phyloP scores from a whole-genome alignment of 495 filamentous ascomycete species.

The Aspergillus steynii region DNA sequence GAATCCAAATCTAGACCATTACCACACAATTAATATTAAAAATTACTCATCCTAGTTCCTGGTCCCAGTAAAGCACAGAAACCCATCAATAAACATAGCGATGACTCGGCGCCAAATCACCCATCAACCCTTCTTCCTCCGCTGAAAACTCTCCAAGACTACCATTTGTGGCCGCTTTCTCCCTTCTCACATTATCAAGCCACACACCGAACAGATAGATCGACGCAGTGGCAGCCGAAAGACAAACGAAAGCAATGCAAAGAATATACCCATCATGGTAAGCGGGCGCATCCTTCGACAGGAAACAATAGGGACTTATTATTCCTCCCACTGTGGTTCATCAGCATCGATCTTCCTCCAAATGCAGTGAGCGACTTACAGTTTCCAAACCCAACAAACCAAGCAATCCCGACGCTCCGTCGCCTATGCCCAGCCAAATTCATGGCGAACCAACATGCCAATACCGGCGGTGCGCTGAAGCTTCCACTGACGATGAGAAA shows the following conservation, averaged over 20 bases:
- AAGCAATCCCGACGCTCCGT: constrained; percentile 78
- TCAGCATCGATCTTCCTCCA: not conserved
- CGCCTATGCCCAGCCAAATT: constrained; percentile 87
- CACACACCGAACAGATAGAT: constrained; percentile 60
- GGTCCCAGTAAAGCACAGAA: no score
- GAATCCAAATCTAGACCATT: no score
- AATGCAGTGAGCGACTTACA: constrained; percentile 37
- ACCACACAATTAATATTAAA: no score
- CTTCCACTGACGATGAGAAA: constrained; percentile 65
- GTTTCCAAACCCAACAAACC: constrained; percentile 91
- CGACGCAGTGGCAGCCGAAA: constrained; percentile 61
- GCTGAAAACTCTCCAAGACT: constrained; percentile 21
- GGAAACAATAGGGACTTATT: constrained; percentile 81
- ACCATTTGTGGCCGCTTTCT: constrained; percentile 24
- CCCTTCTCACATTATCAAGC: constrained; percentile 66
- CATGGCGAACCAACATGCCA: constrained; percentile 93
- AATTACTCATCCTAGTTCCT: no score
- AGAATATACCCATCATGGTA: constrained; percentile 75
- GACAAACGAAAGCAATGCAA: constrained; percentile 69
- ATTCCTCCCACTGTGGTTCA: constrained; percentile 66
- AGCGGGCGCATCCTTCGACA: constrained; percentile 65
- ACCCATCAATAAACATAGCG: constrained; percentile 29
- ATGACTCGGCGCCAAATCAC: constrained; percentile 43
- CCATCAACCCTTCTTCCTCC: constrained; percentile 35
- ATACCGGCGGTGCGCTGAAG: constrained; percentile 76